A percentile compares a stretch with the other conserved stretches of the same genome.
Evolutionary conservation across 2,329 filamentous ascomycete species (phyloP).

Genomic region (Periconia sp.): DNA sequence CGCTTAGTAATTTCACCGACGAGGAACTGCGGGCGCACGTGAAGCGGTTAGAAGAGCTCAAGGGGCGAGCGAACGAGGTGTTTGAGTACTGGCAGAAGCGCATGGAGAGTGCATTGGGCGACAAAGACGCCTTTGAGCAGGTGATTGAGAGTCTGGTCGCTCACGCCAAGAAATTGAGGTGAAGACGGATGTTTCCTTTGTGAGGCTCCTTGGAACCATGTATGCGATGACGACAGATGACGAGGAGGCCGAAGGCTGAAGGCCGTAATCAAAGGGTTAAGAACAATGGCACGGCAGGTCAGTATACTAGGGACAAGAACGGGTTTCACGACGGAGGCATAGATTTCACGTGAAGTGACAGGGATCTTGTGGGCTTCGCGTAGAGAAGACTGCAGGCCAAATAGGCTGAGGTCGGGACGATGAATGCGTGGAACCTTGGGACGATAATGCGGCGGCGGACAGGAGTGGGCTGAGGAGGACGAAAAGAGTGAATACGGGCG

Average conservation of each 20-base stretch:
- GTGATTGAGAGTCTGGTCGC: conserved; percentile 97
- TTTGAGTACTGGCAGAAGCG: conserved; percentile 88
- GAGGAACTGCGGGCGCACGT: conserved; percentile 77
- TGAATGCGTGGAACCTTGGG: too few relatives aligned
- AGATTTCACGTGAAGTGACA: too few relatives aligned
- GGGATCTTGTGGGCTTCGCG: too few relatives aligned
- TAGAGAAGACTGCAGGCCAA: too few relatives aligned
- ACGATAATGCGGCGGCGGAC: too few relatives aligned
- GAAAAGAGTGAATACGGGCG: too few relatives aligned
- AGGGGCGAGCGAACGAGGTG: conserved; percentile 74
- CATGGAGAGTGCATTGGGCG: conserved; percentile 84
- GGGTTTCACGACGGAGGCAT: too few relatives aligned
- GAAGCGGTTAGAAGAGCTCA: conserved; percentile 69
- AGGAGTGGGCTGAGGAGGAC: too few relatives aligned
- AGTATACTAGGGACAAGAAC: too few relatives aligned
- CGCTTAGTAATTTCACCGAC: conserved; percentile 78
- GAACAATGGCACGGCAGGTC: too few relatives aligned
- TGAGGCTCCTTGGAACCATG: neutral
- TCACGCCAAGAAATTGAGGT: conserved; percentile 84
- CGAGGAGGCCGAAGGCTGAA: neutral
- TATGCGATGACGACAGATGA: conserved; percentile 1
- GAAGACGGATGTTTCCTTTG: conserved; percentile 41
- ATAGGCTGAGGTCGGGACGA: too few relatives aligned
- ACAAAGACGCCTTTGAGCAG: conserved; percentile 92
- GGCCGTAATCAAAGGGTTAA: too few relatives aligned